These are phyloP conservation scores for Malbranchea zuffiana DNA, from an alignment of 2,329 filamentous ascomycete genomes.

Conservation along the genomic window DNA sequence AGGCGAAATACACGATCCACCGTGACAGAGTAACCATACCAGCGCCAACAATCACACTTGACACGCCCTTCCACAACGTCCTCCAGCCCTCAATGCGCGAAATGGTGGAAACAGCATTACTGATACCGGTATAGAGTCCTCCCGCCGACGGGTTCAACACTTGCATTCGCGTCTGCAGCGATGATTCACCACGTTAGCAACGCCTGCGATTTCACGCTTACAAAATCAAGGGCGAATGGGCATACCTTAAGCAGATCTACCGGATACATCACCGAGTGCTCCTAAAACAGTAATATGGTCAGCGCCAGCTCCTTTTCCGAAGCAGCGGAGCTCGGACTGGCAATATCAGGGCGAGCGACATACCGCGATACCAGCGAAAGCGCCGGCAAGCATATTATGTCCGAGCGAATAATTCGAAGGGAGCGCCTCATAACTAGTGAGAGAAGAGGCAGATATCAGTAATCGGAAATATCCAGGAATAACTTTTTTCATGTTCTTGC, in stretches of 20 bases:
- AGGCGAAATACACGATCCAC: not conserved
- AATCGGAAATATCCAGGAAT: constrained; percentile 8
- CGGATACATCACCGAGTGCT: constrained; percentile 98
- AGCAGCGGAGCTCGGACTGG: not conserved
- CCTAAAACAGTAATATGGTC: constrained; percentile 42
- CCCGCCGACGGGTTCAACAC: constrained; percentile 74
- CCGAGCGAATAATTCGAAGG: constrained; percentile 87
- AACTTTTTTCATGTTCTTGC: constrained; percentile 2
- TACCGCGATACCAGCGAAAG: constrained; percentile 93
- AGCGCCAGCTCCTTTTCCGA: not conserved
- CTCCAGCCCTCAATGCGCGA: constrained; percentile 78
- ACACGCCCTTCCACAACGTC: constrained; percentile 92
- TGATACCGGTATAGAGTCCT: constrained; percentile 76
- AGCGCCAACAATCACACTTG: constrained; percentile 89
- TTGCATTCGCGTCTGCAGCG: constrained; percentile 87
- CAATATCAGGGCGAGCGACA: constrained; percentile 23
- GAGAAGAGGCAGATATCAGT: constrained; percentile 7
- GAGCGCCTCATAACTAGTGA: constrained; percentile 70
- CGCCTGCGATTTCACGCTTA: not conserved
- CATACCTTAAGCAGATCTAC: constrained; percentile 93
- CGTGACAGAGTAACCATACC: constrained; percentile 45
- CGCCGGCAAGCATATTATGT: constrained; percentile 92
- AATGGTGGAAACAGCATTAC: constrained; percentile 87
- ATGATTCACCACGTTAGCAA: constrained; percentile 5
- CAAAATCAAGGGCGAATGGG: not conserved